Evolutionary conservation across 805 yeast species (phyloP), one percentile per base, ranked within the genome.

Genomic region (Candida sithepensis): DNA sequence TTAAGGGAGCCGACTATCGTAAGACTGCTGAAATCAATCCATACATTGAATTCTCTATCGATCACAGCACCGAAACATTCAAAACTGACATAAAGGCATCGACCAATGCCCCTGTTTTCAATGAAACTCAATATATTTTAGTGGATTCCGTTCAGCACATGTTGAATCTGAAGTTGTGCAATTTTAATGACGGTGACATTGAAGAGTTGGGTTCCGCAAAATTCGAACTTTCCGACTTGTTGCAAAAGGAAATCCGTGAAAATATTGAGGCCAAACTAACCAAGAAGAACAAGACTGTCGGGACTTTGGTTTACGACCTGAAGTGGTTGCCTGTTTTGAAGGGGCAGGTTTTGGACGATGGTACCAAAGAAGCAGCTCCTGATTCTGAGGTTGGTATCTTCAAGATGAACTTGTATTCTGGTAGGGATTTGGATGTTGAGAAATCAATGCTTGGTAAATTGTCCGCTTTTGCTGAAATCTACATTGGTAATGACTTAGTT

Each of bases 331-430:
- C 82, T 19, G 70, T 74, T 18, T 57, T 76, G 45, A 68, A 69
- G 41, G 75, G 78, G 23, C 61, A 67, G 41, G 64, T 61, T 9
- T 67, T 75, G 56, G 75, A 69, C 22, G 81, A 77, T 55, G 83
- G 82, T 34, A 65, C 74, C 3, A 73, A 70, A 52, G 77, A 72
- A 51, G 70, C 70, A 21, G 67, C 72, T 30, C 78, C 79, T 10
- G 84, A 81, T 45, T 66, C 82, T n/a, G 89, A 85, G 56, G 79
- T 81, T 44, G 95, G 94, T 71, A 81, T 87, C 48, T 69, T 85
- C 66, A 85, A 84, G 57, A 57, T 86, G 36, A 73, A 74, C 10
- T 65, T 87, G 43, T 82, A 83, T 50, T 77, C 78, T 50, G 88
- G 87, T 20, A 73, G 71, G 43, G 72, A 77, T 41, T 71, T 87